A percentile compares a stretch with the other conserved stretches of the same genome.
Evolutionary conservation across 192 early-diverging fungal species (phyloP).

Genomic region (Haplosporangium gracile): DNA sequence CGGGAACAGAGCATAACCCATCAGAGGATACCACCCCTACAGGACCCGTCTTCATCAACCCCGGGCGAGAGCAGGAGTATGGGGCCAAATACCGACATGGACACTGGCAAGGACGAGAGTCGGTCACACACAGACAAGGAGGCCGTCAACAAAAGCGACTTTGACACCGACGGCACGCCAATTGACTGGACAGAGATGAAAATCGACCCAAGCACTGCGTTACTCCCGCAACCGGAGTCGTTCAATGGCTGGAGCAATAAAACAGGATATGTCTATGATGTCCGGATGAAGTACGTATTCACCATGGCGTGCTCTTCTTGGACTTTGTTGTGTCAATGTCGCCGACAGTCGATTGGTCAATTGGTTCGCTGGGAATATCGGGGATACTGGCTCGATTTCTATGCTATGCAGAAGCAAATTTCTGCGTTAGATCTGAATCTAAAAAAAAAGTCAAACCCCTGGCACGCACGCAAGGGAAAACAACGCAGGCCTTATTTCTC

Average conservation of each 20-base stretch:
- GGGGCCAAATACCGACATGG: background rate
- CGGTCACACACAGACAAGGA: background rate
- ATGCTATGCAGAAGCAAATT: conserved; percentile 1
- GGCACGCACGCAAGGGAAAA: background rate
- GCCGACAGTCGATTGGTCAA: background rate
- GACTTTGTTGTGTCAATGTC: background rate
- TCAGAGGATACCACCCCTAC: background rate
- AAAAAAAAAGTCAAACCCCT: no score
- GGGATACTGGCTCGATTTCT: background rate
- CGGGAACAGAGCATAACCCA: background rate
- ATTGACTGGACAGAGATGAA: conserved; percentile 2
- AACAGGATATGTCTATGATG: conserved; percentile 55
- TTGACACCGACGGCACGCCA: conserved; percentile 1
- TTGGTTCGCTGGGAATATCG: background rate
- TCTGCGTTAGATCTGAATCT: background rate
- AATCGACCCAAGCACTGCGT: background rate
- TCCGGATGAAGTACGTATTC: conserved; percentile 43
- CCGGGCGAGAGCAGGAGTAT: background rate
- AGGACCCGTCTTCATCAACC: background rate
- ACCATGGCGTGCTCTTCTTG: background rate
- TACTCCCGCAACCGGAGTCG: conserved; percentile 30
- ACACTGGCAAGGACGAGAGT: background rate
- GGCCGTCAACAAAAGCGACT: background rate
- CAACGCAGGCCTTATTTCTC: background rate
- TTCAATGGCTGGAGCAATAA: conserved; percentile 44